Evolutionary conservation across 2,329 filamentous ascomycete genomes (phyloP), one percentile per base, ranked within the genome.

Genomic region (Paraphaeosphaeria minitans): DNA sequence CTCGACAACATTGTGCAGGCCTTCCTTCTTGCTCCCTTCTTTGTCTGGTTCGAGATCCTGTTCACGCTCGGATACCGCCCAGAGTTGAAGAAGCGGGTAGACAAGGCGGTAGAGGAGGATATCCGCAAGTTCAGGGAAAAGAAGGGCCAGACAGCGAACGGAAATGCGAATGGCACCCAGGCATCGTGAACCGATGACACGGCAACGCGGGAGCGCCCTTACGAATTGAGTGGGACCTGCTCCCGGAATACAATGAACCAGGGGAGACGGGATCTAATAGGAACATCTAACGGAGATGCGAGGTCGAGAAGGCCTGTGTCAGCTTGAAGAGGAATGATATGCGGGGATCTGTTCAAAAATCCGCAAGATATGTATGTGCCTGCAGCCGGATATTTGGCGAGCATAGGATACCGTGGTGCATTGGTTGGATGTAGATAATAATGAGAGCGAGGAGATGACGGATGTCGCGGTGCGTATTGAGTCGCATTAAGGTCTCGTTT

Each of bases 31-130:
- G 95, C 95, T 0, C 95, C 95, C 9, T 89, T 99, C 71, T 99
- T 98, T 69, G 94, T 98, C 58, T 99, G 95, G 91, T 89, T 99
- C 69, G 93, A 98, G 80, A 80, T 96, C 24, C 83, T 99, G 27
- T 99, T 99, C 82, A 87, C 84, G 70, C 85, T 96, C 52, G 95
- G 95, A 50, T 99, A 98, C 78, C 87, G 95, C 59, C 91, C 89
- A 1, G 93, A 96, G 76, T 82, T 99, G 66, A 92, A 94, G 80
- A 84, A 85, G 60, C 87, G 94, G 52, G 86, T 98, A 46, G 87
- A 94, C 61, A 87, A 88, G 74, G 87, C 85, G 39, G 91, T 97
- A 3, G 79, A 88, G 72, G 82, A 86, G 66, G 92, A 97, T 75
- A 84, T 97, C 64, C 83, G 86, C 66, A 95, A 92, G 77, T 76